Evolutionary conservation across 2,329 filamentous ascomycete genomes (phyloP).

Genomic region (Apiospora arundinis): DNA sequence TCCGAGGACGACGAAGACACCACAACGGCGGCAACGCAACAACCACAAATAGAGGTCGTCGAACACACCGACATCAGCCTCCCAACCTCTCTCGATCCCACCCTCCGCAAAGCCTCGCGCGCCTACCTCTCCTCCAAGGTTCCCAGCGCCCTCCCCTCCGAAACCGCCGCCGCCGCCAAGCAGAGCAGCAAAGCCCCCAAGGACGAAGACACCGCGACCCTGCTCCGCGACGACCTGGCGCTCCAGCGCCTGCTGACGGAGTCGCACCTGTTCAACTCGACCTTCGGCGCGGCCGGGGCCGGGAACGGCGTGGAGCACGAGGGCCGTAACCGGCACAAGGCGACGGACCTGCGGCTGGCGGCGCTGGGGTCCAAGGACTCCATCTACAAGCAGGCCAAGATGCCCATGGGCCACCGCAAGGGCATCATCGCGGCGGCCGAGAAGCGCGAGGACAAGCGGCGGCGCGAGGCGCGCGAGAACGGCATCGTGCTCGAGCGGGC

Average conservation of each 20-base stretch:
- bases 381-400: conserved; percentile 78
- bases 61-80: conserved; percentile 56
- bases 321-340: conserved; percentile 79
- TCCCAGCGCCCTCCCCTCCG: conserved; percentile 42
- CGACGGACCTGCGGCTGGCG: conserved; percentile 83
- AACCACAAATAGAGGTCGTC: conserved; percentile 61
- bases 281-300: conserved; percentile 43
- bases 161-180: conserved; percentile 27
- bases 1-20: conserved; percentile 31
- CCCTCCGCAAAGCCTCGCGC: conserved; percentile 75
- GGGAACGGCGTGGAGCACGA: conserved; percentile 42
- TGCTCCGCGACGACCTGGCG: conserved; percentile 90
- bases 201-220: conserved; percentile 66
- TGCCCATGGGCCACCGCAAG: conserved; percentile 86
- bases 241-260: conserved; percentile 90
- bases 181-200: conserved; percentile 37
- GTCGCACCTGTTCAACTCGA: conserved; percentile 79
- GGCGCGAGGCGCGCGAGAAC: conserved; percentile 85
- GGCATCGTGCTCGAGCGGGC: conserved; percentile 82
- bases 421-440: conserved; percentile 77
- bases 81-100: conserved; percentile 45
- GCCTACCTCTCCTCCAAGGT: conserved; percentile 68
- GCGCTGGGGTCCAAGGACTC: conserved; percentile 79
- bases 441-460: conserved; percentile 71
- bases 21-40: conserved; percentile 19